Percentiles rank a stretch among this genome's conserved stretches.
These are phyloP conservation scores for Torulaspora franciscae DNA, from an alignment of 805 yeast genomes.

Conservation along the genomic window DNA sequence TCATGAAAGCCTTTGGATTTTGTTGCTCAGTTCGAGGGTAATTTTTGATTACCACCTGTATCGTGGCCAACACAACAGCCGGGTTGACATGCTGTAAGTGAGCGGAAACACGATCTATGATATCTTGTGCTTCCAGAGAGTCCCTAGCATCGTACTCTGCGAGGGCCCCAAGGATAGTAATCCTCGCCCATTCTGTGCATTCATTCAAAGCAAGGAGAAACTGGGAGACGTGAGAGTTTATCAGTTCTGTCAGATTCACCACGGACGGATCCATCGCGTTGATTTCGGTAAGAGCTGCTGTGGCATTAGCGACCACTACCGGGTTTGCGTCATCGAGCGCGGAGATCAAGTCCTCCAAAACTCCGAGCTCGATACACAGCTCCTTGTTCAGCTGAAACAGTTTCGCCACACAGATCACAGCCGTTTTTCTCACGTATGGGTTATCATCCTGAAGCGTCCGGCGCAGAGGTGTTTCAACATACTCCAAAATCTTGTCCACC, in stretches of 20 bases:
- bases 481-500: constrained; percentile 92
- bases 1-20: constrained; percentile 45
- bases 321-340: constrained; percentile 86
- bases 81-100: constrained; percentile 97
- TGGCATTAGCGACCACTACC: constrained; percentile 94
- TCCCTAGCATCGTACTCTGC: constrained; percentile 60
- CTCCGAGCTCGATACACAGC: constrained; percentile 82
- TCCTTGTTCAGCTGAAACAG: constrained; percentile 78
- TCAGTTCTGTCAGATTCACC: constrained; percentile 38
- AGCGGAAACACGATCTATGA: constrained; percentile 85
- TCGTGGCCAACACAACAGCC: constrained; percentile 81
- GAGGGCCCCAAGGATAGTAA: constrained; percentile 77
- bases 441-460: constrained; percentile 86
- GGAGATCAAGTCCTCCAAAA: constrained; percentile 59
- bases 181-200: constrained; percentile 99
- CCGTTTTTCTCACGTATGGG: constrained; percentile 96
- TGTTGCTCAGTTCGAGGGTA: constrained; percentile 44
- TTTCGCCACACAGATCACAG: constrained; percentile 95
- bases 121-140: constrained; percentile 68
- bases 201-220: constrained; percentile 84
- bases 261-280: constrained; percentile 58
- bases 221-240: constrained; percentile 46
- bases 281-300: constrained; percentile 80
- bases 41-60: constrained; percentile 75
- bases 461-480: constrained; percentile 83